Percentiles rank a stretch among this genome's conserved stretches.
These are phyloP conservation scores for Wickerhamiella alocasiicola DNA, from an alignment of 805 yeast species.

Conservation along the genomic window DNA sequence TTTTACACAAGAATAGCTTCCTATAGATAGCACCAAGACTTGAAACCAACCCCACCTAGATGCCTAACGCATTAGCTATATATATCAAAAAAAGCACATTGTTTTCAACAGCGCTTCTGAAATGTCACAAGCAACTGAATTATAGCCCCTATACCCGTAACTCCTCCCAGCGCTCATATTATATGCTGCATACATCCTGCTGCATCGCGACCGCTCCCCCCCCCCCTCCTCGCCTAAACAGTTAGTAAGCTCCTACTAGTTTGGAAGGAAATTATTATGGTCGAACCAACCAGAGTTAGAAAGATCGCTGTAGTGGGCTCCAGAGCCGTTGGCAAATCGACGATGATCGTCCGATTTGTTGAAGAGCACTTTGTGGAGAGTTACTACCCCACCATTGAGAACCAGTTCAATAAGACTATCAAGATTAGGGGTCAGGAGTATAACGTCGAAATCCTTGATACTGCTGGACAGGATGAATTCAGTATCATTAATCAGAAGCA, in stretches of 20 bases:
- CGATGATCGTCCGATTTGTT: constrained; percentile 71
- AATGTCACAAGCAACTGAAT: too few relatives aligned
- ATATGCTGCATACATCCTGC: background rate
- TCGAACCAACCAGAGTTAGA: constrained; percentile 29
- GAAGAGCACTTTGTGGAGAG: constrained; percentile 82
- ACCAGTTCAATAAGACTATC: constrained; percentile 62
- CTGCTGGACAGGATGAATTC: constrained; percentile 90
- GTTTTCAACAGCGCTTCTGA: too few relatives aligned
- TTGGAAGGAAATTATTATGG: constrained; percentile 14
- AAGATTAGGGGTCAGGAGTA: constrained; percentile 61
- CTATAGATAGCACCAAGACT: too few relatives aligned
- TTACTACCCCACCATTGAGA: constrained; percentile 85
- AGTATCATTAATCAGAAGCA: constrained; percentile 68
- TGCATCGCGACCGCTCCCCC: background rate
- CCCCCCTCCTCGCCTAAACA: background rate
- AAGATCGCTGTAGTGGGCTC: constrained; percentile 82
- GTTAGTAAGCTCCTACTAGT: background rate
- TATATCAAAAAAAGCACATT: too few relatives aligned
- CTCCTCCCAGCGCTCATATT: too few relatives aligned
- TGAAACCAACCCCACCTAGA: too few relatives aligned
- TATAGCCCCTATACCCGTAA: too few relatives aligned
- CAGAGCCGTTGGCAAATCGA: constrained; percentile 75
- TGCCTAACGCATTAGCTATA: too few relatives aligned
- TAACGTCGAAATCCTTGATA: constrained; percentile 73
- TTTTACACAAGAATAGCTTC: too few relatives aligned